Conservation (phyloP, 2,329 filamentous ascomycete genomes). For the Cryoendolithus antarcticus region DNA sequence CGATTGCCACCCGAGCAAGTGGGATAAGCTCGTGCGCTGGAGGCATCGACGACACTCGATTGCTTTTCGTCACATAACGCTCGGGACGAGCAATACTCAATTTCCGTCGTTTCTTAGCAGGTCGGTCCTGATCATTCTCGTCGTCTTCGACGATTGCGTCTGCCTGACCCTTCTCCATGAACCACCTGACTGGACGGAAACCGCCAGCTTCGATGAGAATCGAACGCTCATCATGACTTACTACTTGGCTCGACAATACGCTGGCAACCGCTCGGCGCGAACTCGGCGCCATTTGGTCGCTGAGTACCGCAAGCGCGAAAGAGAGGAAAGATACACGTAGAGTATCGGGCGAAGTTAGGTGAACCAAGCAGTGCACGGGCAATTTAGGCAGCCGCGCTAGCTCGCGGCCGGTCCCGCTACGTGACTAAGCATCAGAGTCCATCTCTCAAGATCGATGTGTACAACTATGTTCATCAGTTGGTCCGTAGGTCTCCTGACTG, state of each 20-base stretch:
- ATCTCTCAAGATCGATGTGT: too few species aligned
- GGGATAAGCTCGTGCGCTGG: slow-evolving; percentile 8
- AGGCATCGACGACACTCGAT: neutral
- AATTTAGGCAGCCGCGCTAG: too few species aligned
- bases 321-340: neutral
- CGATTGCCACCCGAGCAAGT: slow-evolving; percentile 16
- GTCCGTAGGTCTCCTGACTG: too few species aligned
- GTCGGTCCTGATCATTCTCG: slow-evolving; percentile 7
- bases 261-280: slow-evolving; percentile 12
- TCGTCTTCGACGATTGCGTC: neutral
- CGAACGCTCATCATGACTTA: slow-evolving; percentile 12
- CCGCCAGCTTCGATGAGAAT: slow-evolving; percentile 22
- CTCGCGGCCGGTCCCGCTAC: too few species aligned
- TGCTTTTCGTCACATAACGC: slow-evolving; percentile 1
- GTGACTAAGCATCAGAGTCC: too few species aligned
- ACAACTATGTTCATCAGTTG: too few species aligned
- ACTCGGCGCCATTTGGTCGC: slow-evolving; percentile 10
- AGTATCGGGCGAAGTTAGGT: too few species aligned
- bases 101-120: slow-evolving; percentile 16
- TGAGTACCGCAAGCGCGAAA: slow-evolving; percentile 1
- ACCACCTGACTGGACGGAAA: slow-evolving; percentile 20
- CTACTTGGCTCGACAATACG: slow-evolving; percentile 15
- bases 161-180: slow-evolving; percentile 13
- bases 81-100: neutral
- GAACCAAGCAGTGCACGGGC: too few species aligned